These are phyloP conservation scores for Paramecium tetraurelia DNA, from an alignment of 73 alveolate species.

Conservation along the genomic window DNA sequence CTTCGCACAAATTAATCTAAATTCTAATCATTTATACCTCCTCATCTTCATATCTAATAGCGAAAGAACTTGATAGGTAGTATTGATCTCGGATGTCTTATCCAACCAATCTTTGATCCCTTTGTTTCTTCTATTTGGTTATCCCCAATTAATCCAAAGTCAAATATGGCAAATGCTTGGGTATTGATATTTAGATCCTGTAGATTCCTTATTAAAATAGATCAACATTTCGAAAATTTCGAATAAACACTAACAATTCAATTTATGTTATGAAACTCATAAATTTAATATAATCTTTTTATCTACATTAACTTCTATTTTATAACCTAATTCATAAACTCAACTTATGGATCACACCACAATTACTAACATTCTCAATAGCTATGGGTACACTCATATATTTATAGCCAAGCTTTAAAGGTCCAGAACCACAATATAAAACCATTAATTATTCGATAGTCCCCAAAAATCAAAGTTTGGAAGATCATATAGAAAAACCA, in stretches of 20 bases:
- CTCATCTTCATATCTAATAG: conserved; percentile 40
- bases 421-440: not conserved
- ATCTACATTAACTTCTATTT: not conserved
- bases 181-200: not conserved
- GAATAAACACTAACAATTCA: not conserved
- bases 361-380: not conserved
- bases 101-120: not conserved
- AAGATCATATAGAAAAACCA: not conserved
- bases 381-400: not conserved
- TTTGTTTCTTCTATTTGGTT: not conserved
- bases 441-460: not conserved
- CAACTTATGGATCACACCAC: not conserved
- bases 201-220: conserved; percentile 6
- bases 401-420: not conserved
- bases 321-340: not conserved
- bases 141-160: conserved; percentile 23
- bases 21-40: not conserved
- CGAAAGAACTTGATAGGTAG: not conserved
- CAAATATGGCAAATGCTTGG: not conserved
- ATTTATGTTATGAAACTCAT: conserved; percentile 20
- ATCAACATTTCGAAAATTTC: conserved; percentile 30
- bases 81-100: not conserved
- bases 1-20: not conserved
- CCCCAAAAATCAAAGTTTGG: not conserved
- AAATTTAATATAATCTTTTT: not conserved